Evolutionary conservation across 78 protist species (phyloP).

Genomic region (Corallochytrium limacisporum): DNA sequence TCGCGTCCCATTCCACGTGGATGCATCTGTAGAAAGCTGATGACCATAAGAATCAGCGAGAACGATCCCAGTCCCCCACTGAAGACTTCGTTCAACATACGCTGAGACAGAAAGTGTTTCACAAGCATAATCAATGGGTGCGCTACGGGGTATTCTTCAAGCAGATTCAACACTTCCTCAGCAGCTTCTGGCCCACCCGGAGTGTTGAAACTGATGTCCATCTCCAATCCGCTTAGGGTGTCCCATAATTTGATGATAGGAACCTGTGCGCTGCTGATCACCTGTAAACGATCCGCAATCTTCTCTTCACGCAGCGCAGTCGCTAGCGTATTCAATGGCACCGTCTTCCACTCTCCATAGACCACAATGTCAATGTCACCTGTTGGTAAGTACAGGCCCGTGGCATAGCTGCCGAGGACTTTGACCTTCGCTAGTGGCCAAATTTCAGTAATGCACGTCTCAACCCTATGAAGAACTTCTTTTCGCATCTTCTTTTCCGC

Average conservation of each 20-base stretch:
- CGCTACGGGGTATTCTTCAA: neutral
- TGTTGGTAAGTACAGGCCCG: slow-evolving; percentile 24
- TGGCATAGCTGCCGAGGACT: slow-evolving; percentile 14
- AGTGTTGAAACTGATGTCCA: slow-evolving; percentile 32
- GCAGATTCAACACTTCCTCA: neutral
- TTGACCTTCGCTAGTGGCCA: no score
- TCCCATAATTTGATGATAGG: slow-evolving; percentile 34
- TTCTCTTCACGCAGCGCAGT: neutral
- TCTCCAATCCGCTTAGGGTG: neutral
- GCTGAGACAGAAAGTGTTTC: slow-evolving; percentile 19
- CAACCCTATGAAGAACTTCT: no score
- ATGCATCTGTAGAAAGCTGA: slow-evolving; percentile 40
- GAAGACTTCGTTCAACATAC: slow-evolving; percentile 53
- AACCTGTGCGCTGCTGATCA: neutral
- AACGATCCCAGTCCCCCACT: slow-evolving; percentile 67
- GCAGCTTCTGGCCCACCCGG: slow-evolving; percentile 6
- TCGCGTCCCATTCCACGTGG: neutral
- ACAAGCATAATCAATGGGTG: neutral
- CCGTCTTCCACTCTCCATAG: neutral
- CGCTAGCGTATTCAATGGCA: neutral
- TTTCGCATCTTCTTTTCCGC: no score
- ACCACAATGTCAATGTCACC: slow-evolving; percentile 30
- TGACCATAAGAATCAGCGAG: slow-evolving; percentile 30
- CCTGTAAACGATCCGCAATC: neutral
- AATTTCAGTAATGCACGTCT: no score